Base-by-base conservation (phyloP, 176 grass and related monocot genomes). In the Triticum monococcum region DNA sequence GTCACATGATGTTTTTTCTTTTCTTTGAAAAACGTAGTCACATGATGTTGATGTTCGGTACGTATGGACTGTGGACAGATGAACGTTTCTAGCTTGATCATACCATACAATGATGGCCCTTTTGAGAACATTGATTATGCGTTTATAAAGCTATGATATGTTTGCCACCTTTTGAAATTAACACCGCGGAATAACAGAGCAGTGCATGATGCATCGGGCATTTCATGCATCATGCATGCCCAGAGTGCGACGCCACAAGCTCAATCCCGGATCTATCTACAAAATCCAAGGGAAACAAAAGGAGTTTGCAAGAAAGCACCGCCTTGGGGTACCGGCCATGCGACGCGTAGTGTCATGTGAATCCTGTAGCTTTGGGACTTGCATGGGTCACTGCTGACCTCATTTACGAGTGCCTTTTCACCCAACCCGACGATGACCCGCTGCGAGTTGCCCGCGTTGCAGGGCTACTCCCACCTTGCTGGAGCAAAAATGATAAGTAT, bases 371-470 rank as follows among this genome's bases (percentile, higher is more conserved):
- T 25, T 68, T 17, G 22, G 83, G 59, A 4, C 25, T 64, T 59
- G 45, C 35, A 75, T 22, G 68, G 60, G 68, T 91, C 89, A 91
- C 85, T 80, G 61, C 59, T 87, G 85, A 91, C 76, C 68, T 91
- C 89, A 91, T 87, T 91, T 84, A 30, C 16, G 12, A 66, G 33
- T 8, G 13, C 33, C 75, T 79, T 91, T 88, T 68, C 12, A 84
- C 45, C 81, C 80, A 36, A 50, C 60, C 37, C 16, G 85, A 87
- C 36, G 26, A 7, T 26, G 81, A 90, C 73, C 26, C 8, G 56
- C 11, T 1, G 20, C 63, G 12, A 52, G 61, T 18, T 23, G 20
- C 20, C 3, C 33, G 26, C 25, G 17, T 11, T 7, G 20, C 67
- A 77, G 48, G 74, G 74, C 0, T n/a, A n/a, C 75, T 59, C 18